Conservation (phyloP, 495 filamentous ascomycete species). For the Parathielavia appendiculata region DNA sequence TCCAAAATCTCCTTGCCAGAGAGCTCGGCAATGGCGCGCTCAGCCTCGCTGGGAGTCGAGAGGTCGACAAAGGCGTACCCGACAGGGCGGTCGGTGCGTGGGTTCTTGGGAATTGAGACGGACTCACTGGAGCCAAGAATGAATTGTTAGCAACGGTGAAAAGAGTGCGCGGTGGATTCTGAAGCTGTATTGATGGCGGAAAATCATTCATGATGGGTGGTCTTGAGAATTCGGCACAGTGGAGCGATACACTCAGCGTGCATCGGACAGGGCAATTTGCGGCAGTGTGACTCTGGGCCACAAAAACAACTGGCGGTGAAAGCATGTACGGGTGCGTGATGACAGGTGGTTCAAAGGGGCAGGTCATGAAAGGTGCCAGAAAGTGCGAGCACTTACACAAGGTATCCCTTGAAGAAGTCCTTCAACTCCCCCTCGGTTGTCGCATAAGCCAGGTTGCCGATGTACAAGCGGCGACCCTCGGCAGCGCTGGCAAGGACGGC, state of each 20-base stretch:
- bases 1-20: slow-evolving; percentile 95
- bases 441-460: slow-evolving; percentile 99
- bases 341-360: neutral
- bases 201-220: neutral
- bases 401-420: slow-evolving; percentile 96
- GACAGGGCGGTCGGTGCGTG: slow-evolving; percentile 94
- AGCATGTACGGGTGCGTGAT: neutral
- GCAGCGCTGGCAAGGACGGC: slow-evolving; percentile 93
- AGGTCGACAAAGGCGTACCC: slow-evolving; percentile 99
- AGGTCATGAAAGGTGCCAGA: neutral
- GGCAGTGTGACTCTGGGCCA: neutral
- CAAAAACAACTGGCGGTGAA: slow-evolving; percentile 13
- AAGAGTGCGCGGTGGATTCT: neutral
- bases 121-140: slow-evolving; percentile 63
- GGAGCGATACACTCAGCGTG: too few species aligned
- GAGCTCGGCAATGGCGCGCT: slow-evolving; percentile 87
- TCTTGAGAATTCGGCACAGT: too few species aligned
- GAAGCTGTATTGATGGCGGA: neutral
- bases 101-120: slow-evolving; percentile 97
- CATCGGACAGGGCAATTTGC: neutral
- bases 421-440: slow-evolving; percentile 99
- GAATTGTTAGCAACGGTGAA: slow-evolving; percentile 23
- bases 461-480: slow-evolving; percentile 97
- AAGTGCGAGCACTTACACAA: slow-evolving; percentile 73
- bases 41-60: slow-evolving; percentile 85